Conservation (phyloP, 306 rosid species). For the Lupinus albus region DNA sequence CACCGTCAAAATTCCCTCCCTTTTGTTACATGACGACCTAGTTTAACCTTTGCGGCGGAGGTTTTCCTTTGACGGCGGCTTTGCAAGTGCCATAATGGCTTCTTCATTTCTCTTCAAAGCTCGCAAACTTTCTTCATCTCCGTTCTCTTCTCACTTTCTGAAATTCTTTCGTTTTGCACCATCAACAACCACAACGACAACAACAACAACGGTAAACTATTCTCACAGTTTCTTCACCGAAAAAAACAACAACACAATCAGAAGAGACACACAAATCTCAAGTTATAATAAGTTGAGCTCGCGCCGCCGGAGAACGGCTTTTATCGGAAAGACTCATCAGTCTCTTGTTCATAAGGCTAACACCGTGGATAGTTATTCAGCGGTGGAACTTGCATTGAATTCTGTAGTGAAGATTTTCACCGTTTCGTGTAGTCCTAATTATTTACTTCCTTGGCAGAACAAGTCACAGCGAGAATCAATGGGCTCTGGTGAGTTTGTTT, state of each 20-base stretch:
- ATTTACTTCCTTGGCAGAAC: conserved; percentile 93
- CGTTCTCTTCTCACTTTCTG: conserved; percentile 31
- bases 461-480: conserved; percentile 87
- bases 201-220: neutral
- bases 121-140: conserved; percentile 46
- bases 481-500: conserved; percentile 69
- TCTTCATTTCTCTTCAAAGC: conserved; percentile 39
- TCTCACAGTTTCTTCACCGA: neutral
- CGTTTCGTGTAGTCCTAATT: conserved; percentile 79
- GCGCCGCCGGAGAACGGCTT: conserved; percentile 8
- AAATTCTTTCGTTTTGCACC: conserved; percentile 30
- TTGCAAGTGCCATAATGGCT: conserved; percentile 35
- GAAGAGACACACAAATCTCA: neutral
- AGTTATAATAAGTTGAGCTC: conserved; percentile 10
- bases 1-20: too few species aligned
- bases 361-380: conserved; percentile 20
- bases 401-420: conserved; percentile 89
- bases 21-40: neutral
- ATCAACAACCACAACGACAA: conserved; percentile 4
- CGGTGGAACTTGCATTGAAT: conserved; percentile 76
- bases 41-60: neutral
- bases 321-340: conserved; percentile 28
- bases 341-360: conserved; percentile 15
- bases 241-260: neutral
- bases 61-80: neutral